Percentiles rank a stretch among this genome's conserved stretches.
phyloP scores from a whole-genome alignment of 2,329 filamentous ascomycete species.

The Claviceps pazoutovae region DNA sequence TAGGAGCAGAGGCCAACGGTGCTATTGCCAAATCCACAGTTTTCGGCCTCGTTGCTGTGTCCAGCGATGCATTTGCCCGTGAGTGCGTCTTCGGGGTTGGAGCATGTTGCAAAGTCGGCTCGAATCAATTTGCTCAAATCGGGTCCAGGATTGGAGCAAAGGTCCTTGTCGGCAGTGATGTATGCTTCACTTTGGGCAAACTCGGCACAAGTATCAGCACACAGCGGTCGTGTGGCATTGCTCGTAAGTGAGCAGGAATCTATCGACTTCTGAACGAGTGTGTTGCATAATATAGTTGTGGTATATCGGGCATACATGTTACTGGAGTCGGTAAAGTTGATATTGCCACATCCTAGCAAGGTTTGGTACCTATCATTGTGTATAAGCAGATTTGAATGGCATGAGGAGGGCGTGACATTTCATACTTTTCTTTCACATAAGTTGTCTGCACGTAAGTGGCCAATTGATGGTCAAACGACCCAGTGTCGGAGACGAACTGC shows the following conservation, averaged over 20 bases:
- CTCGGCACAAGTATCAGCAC: conserved; percentile 77
- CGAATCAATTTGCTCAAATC: conserved; percentile 66
- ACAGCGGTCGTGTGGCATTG: conserved; percentile 59
- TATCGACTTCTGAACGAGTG: conserved; percentile 82
- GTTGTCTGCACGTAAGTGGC: conserved; percentile 56
- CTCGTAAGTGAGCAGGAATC: conserved; percentile 50
- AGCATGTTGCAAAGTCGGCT: conserved; percentile 84
- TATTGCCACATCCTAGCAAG: conserved; percentile 63
- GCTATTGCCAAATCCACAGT: conserved; percentile 71
- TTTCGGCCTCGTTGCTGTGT: conserved; percentile 63
- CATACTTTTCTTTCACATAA: conserved; percentile 67
- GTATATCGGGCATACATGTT: conserved; percentile 88
- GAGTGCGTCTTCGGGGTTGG: conserved; percentile 67
- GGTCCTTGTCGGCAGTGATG: conserved; percentile 56
- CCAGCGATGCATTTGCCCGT: conserved; percentile 63
- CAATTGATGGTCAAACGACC: conserved; percentile 66
- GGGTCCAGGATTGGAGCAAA: conserved; percentile 54
- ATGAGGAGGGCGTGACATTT: background rate
- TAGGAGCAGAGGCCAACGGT: conserved; percentile 72
- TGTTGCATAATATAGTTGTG: conserved; percentile 82
- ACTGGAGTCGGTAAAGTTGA: conserved; percentile 66
- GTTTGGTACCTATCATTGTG: conserved; percentile 53
- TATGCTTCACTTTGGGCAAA: conserved; percentile 81
- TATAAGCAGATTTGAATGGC: background rate
- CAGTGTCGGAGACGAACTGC: conserved; percentile 58